Base-by-base conservation (phyloP, 73 alveolate species). In the Blepharisma stoltei region DNA sequence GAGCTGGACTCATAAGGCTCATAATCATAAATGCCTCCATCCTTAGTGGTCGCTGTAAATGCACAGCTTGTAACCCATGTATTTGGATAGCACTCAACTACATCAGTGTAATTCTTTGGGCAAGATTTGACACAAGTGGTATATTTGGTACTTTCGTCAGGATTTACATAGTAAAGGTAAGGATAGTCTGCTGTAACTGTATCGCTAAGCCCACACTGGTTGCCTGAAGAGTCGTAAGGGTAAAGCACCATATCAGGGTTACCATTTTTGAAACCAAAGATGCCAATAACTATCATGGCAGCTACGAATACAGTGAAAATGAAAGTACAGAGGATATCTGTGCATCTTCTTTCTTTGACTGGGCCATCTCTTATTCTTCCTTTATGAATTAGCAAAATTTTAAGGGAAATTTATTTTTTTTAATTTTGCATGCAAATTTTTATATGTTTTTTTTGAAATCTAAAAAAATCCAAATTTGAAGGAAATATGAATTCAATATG, bases 331-430 rank as follows among this genome's bases (percentile, higher is more conserved):
- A 94, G 70, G 52, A 90, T 81, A 85, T 96, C 99, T 27, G 98
- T 91, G 86, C 98, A 93, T 71, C 98, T 83, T 69, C 95, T 97
- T 75, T 85, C 92, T 55, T 82, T 46, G 23, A 97, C 78, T 52
- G 99, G 99, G 6, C 99, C 99, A 78, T 93, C 90, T 70, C 84
- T 77, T 38, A 94, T 83, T 71, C 81, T 76, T 14, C 86, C 91
- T 48, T 83, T 8, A 55, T 55, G 44, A 20, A 55, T 37, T 55
- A 14, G n/a, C n/a, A n/a, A n/a, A n/a, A n/a, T n/a, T n/a, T n/a
- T n/a, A n/a, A n/a, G n/a, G n/a, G n/a, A n/a, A n/a, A n/a, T n/a
- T n/a, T n/a, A n/a, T n/a, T n/a, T n/a, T n/a, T n/a, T n/a, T n/a
- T n/a, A n/a, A n/a, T n/a, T n/a, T n/a, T n/a, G n/a, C n/a, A n/a